Conservation (phyloP, 2,329 filamentous ascomycete species). For the Didymosphaeria variabile region DNA sequence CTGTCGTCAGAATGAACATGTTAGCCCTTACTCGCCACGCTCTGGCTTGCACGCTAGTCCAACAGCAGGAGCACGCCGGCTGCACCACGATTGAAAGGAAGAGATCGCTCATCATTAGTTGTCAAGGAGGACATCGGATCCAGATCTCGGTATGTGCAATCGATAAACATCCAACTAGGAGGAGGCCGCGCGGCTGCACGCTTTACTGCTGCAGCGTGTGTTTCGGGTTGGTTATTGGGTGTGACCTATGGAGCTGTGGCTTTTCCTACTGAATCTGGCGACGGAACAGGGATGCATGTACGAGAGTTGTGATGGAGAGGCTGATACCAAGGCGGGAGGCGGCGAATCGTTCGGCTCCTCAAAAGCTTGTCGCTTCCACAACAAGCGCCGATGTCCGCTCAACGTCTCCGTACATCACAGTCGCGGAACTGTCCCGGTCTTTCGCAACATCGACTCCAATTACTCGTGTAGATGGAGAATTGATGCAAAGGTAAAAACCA, state of each 20-base stretch:
- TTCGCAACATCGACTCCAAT: neutral
- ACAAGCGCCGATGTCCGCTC: conserved; percentile 4
- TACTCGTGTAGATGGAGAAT: too few species aligned
- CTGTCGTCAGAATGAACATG: conserved; percentile 21
- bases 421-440: neutral
- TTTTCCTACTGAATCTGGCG: neutral
- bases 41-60: neutral
- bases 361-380: conserved; percentile 8
- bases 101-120: conserved; percentile 7
- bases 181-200: conserved; percentile 2
- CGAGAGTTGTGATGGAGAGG: neutral
- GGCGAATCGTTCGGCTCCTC: neutral
- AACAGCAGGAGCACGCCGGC: neutral
- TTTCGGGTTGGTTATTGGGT: neutral
- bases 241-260: neutral
- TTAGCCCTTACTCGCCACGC: conserved; percentile 16
- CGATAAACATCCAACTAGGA: neutral
- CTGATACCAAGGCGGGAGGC: conserved; percentile 12
- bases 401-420: neutral
- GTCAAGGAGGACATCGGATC: neutral
- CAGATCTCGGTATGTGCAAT: conserved; percentile 10
- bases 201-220: neutral
- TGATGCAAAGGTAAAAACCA: too few species aligned
- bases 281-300: neutral
- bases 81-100: neutral